phyloP scores from a whole-genome alignment of 805 yeast species.

The Grigorovia jiainica region DNA sequence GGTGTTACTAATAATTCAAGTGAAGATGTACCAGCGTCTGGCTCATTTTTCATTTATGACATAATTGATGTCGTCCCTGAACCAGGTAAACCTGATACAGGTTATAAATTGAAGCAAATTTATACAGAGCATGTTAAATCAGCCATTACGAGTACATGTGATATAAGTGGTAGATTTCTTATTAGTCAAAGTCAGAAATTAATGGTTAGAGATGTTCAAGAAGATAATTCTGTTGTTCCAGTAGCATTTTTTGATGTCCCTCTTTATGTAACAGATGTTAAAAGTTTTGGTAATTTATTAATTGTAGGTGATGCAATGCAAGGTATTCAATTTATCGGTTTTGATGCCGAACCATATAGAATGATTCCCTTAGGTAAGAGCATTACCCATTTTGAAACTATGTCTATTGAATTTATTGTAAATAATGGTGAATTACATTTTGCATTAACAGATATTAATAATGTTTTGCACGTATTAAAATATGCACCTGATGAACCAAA shows the following conservation, averaged over 20 bases:
- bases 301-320: conserved; percentile 73
- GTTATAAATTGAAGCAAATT: conserved; percentile 63
- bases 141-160: conserved; percentile 69
- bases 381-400: conserved; percentile 48
- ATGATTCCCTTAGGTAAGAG: conserved; percentile 75
- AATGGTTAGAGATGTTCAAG: conserved; percentile 73
- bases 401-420: conserved; percentile 53
- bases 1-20: conserved; percentile 70
- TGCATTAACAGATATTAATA: conserved; percentile 58
- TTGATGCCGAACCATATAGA: conserved; percentile 91
- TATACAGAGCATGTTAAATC: conserved; percentile 72
- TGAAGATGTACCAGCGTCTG: conserved; percentile 76
- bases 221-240: conserved; percentile 78
- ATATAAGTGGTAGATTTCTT: conserved; percentile 73
- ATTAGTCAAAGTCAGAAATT: conserved; percentile 78
- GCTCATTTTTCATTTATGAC: conserved; percentile 66
- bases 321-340: conserved; percentile 67
- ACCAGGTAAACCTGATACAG: conserved; percentile 76
- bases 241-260: conserved; percentile 91
- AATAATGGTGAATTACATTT: conserved; percentile 61
- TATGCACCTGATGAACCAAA: conserved; percentile 89
- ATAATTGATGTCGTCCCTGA: conserved; percentile 81
- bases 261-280: conserved; percentile 67
- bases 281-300: conserved; percentile 75
- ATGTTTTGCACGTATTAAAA: conserved; percentile 60